These are phyloP conservation scores for Aleurites moluccanus DNA, from an alignment of 441 rosid species.

Conservation along the genomic window DNA sequence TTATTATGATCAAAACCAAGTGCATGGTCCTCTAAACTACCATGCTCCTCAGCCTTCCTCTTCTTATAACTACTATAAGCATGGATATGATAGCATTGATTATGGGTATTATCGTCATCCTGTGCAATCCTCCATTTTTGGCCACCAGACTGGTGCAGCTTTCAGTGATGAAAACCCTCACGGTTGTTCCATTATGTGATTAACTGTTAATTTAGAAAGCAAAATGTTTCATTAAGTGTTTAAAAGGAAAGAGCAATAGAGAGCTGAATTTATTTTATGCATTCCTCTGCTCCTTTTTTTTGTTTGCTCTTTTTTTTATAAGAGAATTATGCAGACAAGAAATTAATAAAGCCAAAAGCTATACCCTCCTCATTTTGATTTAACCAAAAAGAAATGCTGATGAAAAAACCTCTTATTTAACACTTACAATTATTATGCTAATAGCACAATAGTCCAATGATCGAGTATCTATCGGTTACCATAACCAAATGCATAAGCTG, in stretches of 20 bases:
- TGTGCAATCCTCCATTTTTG: constrained; percentile 48
- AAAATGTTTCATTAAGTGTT: not conserved
- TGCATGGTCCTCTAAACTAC: constrained; percentile 55
- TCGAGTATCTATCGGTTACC: too few species aligned
- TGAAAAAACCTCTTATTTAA: too few species aligned
- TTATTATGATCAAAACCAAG: constrained; percentile 50
- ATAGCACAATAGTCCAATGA: too few species aligned
- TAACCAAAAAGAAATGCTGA: too few species aligned
- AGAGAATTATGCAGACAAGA: not conserved
- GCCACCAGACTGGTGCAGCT: constrained; percentile 53
- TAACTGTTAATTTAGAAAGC: not conserved
- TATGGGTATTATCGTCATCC: constrained; percentile 45
- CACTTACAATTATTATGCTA: too few species aligned
- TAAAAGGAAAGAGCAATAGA: not conserved
- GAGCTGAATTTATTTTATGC: not conserved
- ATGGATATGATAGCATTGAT: constrained; percentile 61
- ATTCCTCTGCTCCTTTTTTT: not conserved
- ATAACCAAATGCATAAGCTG: too few species aligned
- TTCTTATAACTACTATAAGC: constrained; percentile 78
- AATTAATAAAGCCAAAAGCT: not conserved
- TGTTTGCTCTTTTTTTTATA: not conserved
- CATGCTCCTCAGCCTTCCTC: constrained; percentile 59
- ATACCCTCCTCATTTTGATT: too few species aligned
- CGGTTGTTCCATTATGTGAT: constrained; percentile 72
- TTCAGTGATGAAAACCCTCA: constrained; percentile 88